Evolutionary conservation across 2,329 filamentous ascomycete genomes (phyloP).

Genomic region (Orbilia brochopaga): DNA sequence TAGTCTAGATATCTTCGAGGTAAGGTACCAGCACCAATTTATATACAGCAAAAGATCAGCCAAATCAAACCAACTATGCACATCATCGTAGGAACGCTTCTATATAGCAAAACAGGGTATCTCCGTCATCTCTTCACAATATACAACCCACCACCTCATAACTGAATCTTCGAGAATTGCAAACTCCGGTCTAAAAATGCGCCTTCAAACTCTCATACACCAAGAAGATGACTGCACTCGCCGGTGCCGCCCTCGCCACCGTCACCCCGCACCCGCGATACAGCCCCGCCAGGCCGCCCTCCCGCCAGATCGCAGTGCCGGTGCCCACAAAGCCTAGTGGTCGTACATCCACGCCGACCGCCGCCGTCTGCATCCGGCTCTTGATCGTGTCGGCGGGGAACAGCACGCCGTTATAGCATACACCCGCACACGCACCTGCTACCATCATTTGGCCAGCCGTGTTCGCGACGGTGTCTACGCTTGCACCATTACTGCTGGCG

Average conservation of each 20-base stretch:
- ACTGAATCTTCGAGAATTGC: background rate
- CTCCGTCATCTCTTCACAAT: constrained; percentile 2
- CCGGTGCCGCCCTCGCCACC: constrained; percentile 82
- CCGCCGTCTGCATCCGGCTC: constrained; percentile 90
- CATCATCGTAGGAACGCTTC: too few species aligned
- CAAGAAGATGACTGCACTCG: constrained; percentile 97
- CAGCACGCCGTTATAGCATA: constrained; percentile 96
- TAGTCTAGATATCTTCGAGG: too few species aligned
- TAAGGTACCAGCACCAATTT: too few species aligned
- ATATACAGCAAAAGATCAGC: too few species aligned
- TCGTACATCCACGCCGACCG: constrained; percentile 65
- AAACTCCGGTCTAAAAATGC: constrained; percentile 61
- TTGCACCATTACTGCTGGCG: background rate
- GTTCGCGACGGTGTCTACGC: constrained; percentile 5
- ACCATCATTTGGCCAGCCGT: constrained; percentile 53
- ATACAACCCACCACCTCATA: background rate
- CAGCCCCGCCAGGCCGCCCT: constrained; percentile 80
- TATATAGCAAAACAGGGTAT: constrained; percentile 21
- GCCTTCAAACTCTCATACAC: constrained; percentile 86
- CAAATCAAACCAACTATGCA: too few species aligned
- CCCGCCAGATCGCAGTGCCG: constrained; percentile 74
- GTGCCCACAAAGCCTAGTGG: constrained; percentile 75
- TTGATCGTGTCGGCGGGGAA: constrained; percentile 98
- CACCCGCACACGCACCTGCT: constrained; percentile 67
- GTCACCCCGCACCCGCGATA: constrained; percentile 97